These are phyloP conservation scores for Carex cristatella DNA, from an alignment of 176 grass and related monocot species.

Conservation along the genomic window DNA sequence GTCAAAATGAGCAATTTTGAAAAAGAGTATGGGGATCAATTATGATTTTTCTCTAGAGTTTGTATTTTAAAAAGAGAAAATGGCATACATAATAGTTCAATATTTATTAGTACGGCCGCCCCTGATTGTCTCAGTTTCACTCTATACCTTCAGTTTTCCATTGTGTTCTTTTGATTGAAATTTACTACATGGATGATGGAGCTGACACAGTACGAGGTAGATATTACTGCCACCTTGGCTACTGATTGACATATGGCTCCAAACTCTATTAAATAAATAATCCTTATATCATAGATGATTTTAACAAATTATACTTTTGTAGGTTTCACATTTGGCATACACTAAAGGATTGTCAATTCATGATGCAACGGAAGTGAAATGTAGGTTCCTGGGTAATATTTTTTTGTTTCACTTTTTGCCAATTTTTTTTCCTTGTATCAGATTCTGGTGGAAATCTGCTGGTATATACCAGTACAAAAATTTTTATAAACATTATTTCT, in stretches of 20 bases:
- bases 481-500: not conserved
- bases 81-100: not conserved
- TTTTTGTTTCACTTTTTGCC: not conserved
- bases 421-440: not conserved
- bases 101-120: not conserved
- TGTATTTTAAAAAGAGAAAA: not conserved
- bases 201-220: not conserved
- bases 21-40: not conserved
- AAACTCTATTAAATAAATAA: not conserved
- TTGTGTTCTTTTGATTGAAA: not conserved
- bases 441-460: not conserved
- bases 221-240: conserved; percentile 9
- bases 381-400: conserved; percentile 32
- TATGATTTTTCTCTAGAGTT: not conserved
- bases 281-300: not conserved
- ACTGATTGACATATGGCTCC: not conserved
- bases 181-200: not conserved
- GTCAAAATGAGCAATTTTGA: not conserved
- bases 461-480: not conserved
- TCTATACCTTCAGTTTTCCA: not conserved
- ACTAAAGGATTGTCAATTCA: conserved; percentile 47
- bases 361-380: conserved; percentile 46
- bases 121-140: not conserved
- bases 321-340: conserved; percentile 57
- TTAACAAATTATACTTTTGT: not conserved